Evolutionary conservation across 1,284 basidiomycete genomes (phyloP).

Genomic region (Mycosarcoma maydis): DNA sequence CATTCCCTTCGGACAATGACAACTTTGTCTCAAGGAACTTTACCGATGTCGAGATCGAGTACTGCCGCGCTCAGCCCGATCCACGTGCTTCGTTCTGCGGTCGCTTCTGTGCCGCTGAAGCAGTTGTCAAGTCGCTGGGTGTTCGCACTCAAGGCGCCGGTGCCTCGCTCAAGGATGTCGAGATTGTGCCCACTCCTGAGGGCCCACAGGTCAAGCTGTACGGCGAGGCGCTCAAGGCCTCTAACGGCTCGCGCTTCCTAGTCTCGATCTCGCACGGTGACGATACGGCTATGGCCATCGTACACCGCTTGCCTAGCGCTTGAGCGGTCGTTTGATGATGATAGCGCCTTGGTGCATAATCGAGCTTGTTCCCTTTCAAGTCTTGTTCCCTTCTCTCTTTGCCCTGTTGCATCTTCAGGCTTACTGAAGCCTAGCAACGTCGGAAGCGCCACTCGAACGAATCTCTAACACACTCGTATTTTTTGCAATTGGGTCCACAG

Average conservation of each 20-base stretch:
- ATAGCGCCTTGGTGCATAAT: not conserved
- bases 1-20: slow-evolving; percentile 88
- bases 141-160: slow-evolving; percentile 89
- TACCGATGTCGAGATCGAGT: slow-evolving; percentile 84
- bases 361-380: not conserved
- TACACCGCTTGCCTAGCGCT: slow-evolving; percentile 53
- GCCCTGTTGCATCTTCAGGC: slow-evolving; percentile 16
- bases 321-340: slow-evolving; percentile 1
- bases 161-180: slow-evolving; percentile 94
- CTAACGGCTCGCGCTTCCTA: slow-evolving; percentile 79
- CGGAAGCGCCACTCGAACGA: not conserved
- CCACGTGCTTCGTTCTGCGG: slow-evolving; percentile 90
- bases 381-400: not conserved
- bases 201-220: slow-evolving; percentile 80
- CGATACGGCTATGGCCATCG: slow-evolving; percentile 59
- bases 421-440: not conserved
- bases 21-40: slow-evolving; percentile 92
- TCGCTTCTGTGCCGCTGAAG: slow-evolving; percentile 97
- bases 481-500: slow-evolving; percentile 34
- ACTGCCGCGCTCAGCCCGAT: slow-evolving; percentile 88
- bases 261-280: slow-evolving; percentile 84
- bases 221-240: slow-evolving; percentile 50
- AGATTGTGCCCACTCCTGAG: slow-evolving; percentile 78
- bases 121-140: slow-evolving; percentile 96
- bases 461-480: not conserved